Conservation (phyloP, 495 filamentous ascomycete species). For the Penicillium cinerascens region DNA sequence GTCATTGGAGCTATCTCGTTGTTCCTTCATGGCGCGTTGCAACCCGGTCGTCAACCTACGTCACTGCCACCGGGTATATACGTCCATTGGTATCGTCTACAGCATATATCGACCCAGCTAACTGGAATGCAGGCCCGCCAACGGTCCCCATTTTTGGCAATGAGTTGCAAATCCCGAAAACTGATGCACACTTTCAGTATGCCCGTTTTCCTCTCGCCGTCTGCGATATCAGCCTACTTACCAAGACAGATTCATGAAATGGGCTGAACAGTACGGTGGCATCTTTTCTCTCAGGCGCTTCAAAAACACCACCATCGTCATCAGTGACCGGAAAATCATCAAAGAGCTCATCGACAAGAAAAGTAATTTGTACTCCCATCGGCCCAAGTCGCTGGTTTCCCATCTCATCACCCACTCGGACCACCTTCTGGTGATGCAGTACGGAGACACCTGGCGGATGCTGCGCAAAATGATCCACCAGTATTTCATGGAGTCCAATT, state of each 20-base stretch:
- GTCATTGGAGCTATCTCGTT: too few species aligned
- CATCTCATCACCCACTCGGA: constrained; percentile 4
- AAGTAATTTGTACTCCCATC: constrained; percentile 32
- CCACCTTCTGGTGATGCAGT: constrained; percentile 27
- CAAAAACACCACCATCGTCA: constrained; percentile 29
- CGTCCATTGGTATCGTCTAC: too few species aligned
- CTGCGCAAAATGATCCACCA: constrained; percentile 31
- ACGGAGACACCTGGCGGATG: constrained; percentile 18
- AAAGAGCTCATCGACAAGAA: constrained; percentile 41
- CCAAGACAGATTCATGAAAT: constrained; percentile 39
- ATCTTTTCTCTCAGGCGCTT: constrained; percentile 42
- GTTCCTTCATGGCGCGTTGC: too few species aligned
- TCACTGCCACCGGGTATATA: too few species aligned
- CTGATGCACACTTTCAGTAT: too few species aligned
- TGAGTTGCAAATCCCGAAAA: too few species aligned
- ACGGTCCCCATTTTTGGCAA: too few species aligned
- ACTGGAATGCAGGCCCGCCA: too few species aligned
- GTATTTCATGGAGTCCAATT: constrained; percentile 31
- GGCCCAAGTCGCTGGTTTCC: constrained; percentile 20
- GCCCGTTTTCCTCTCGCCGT: too few species aligned
- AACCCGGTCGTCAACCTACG: too few species aligned
- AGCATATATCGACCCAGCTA: too few species aligned
- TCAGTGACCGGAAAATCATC: constrained; percentile 28
- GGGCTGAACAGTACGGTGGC: constrained; percentile 42
- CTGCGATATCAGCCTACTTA: too few species aligned